phyloP scores from a whole-genome alignment of 257 asterid genomes.

The Verbena officinalis region DNA sequence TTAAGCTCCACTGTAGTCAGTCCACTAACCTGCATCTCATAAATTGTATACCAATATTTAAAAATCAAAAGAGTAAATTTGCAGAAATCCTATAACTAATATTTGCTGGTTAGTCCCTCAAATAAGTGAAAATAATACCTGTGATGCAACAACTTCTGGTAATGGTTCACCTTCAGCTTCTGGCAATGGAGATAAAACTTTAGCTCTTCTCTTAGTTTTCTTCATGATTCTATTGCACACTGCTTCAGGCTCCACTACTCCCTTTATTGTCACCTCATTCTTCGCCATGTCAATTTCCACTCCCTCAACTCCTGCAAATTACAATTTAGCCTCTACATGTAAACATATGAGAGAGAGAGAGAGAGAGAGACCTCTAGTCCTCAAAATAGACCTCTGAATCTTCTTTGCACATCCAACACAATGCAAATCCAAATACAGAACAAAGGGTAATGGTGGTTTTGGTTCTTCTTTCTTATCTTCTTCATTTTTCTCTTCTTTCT shows the following conservation, averaged over 20 bases:
- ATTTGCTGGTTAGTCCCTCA: slow-evolving; percentile 15
- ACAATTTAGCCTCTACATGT: too few species aligned
- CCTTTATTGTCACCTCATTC: slow-evolving; percentile 79
- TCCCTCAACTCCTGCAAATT: slow-evolving; percentile 86
- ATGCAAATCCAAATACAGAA: slow-evolving; percentile 74
- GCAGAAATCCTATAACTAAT: too few species aligned
- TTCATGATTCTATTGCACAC: slow-evolving; percentile 63
- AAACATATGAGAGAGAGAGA: neutral
- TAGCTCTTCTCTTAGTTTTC: slow-evolving; percentile 64
- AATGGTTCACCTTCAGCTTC: slow-evolving; percentile 65
- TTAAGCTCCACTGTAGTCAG: slow-evolving; percentile 63
- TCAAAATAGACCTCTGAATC: slow-evolving; percentile 67
- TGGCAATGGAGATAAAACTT: slow-evolving; percentile 73
- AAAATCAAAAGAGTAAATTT: too few species aligned
- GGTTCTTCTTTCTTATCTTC: slow-evolving; percentile 53
- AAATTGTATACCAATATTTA: too few species aligned
- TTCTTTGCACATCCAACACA: slow-evolving; percentile 91
- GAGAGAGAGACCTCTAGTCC: slow-evolving; percentile 60
- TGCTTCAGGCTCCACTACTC: slow-evolving; percentile 76
- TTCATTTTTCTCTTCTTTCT: slow-evolving; percentile 38
- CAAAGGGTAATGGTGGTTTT: slow-evolving; percentile 61
- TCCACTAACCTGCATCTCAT: slow-evolving; percentile 73
- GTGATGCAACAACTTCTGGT: slow-evolving; percentile 76
- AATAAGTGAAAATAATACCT: slow-evolving; percentile 42
- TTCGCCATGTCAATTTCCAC: slow-evolving; percentile 60